Percentiles rank a stretch among this genome's conserved stretches.
Conservation (phyloP, 306 rosid species). For the Pyrus pyrifolia region DNA sequence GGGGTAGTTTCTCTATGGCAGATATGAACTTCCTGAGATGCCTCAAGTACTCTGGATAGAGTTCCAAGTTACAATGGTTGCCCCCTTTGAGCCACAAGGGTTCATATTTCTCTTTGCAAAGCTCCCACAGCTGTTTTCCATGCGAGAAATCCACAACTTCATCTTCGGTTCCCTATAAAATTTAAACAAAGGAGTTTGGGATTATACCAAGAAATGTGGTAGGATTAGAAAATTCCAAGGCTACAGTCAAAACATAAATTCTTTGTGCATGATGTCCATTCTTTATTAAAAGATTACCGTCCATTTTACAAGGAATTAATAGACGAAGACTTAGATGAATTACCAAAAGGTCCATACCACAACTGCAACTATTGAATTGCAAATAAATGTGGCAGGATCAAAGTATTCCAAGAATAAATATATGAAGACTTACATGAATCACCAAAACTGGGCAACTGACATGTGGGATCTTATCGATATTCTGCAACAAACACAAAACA, state of each 20-base stretch:
- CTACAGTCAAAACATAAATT: too few relatives aligned
- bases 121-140: constrained; percentile 69
- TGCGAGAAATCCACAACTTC: constrained; percentile 65
- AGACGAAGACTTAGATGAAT: constrained; percentile 40
- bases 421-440: constrained; percentile 48
- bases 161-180: constrained; percentile 64
- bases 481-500: constrained; percentile 30
- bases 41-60: constrained; percentile 52
- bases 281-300: too few relatives aligned
- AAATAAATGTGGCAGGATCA: too few relatives aligned
- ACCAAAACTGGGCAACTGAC: constrained; percentile 54
- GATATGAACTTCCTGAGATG: constrained; percentile 58
- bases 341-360: constrained; percentile 15
- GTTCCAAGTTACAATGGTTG: constrained; percentile 56
- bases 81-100: constrained; percentile 69
- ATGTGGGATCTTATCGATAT: constrained; percentile 53
- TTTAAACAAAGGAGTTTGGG: background rate
- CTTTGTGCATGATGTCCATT: background rate
- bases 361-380: constrained; percentile 24
- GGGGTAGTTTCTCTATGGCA: constrained; percentile 43
- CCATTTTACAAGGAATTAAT: background rate
- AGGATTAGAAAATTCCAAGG: background rate
- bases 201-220: background rate
- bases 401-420: too few relatives aligned
- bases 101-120: constrained; percentile 56